A percentile compares a stretch with the other conserved stretches of the same genome.
Evolutionary conservation across 768 basidiomycete species (phyloP).

Genomic region (Boletus vinaceobasis): DNA sequence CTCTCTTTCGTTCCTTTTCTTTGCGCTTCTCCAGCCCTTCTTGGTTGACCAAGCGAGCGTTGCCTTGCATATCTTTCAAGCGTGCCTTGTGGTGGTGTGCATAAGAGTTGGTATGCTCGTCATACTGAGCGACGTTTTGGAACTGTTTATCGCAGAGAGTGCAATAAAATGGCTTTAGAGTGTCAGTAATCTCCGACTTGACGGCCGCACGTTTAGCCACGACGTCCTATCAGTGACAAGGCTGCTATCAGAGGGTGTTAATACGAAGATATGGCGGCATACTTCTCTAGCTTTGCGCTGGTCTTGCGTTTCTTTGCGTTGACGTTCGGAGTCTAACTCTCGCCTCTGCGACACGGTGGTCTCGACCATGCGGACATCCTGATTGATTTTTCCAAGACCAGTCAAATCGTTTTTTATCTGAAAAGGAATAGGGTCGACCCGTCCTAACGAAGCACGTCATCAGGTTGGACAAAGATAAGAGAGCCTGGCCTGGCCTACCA

Average conservation of each 20-base stretch:
- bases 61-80: slow-evolving; percentile 77
- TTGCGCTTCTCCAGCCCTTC: slow-evolving; percentile 72
- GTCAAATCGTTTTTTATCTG: slow-evolving; percentile 73
- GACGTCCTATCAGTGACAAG: slow-evolving; percentile 41
- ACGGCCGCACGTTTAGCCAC: slow-evolving; percentile 66
- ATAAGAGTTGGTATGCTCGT: slow-evolving; percentile 88
- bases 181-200: slow-evolving; percentile 62
- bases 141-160: slow-evolving; percentile 85
- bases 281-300: slow-evolving; percentile 75
- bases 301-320: slow-evolving; percentile 74
- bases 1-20: slow-evolving; percentile 82
- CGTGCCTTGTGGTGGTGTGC: slow-evolving; percentile 85
- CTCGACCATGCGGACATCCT: slow-evolving; percentile 82
- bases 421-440: slow-evolving; percentile 81
- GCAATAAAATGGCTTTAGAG: slow-evolving; percentile 77
- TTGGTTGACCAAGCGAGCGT: slow-evolving; percentile 59
- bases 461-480: not conserved
- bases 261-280: not conserved
- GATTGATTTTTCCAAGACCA: slow-evolving; percentile 74
- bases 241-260: slow-evolving; percentile 5
- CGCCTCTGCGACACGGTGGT: slow-evolving; percentile 81
- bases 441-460: slow-evolving; percentile 44
- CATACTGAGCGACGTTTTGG: slow-evolving; percentile 80
- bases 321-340: slow-evolving; percentile 76
- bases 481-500: slow-evolving; percentile 41